Evolutionary conservation across 495 filamentous ascomycete species (phyloP), one percentile per base, ranked within the genome.

Genomic region (Tuber brumale): DNA sequence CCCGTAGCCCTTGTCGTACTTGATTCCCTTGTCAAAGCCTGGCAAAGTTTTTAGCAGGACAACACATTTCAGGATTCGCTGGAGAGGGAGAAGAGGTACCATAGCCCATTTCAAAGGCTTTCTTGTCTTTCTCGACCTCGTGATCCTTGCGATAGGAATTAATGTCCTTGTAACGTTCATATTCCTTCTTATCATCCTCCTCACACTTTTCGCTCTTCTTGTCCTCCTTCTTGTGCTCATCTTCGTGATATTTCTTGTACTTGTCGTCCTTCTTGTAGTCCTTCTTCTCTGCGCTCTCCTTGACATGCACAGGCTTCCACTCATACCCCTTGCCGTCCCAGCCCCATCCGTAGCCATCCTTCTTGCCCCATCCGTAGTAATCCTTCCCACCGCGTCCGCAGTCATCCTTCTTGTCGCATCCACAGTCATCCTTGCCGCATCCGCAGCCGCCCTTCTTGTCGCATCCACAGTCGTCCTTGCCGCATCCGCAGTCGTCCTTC

Each of bases 1-100:
- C 31, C 77, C 77, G 77, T 79, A 79, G 66, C 77, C 77, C 76
- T 79, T 79, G 72, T 79, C 76, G 69, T 79, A 79, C 77, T 79
- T 79, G 72, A 72, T 39, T 46, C 77, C 77, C 46, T 79, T 79
- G 76, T 79, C 77, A 57, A 75, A 79, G 16, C 77, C 77, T 78
- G 51, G 10, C 27, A 6, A 31, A 9, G 16, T 12, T 61, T n/a
- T 79, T 69, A 74, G 43, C 43, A 21, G 27, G 35, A 42, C 72
- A 35, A 19, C 10, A 19, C 57, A 35, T 66, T 35, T 35, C 14
- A 35, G 57, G 18, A 35, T 19, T 31, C 57, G 10, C 42, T 43
- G n/a, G 10, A 35, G 35, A 37, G 39, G 51, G 23, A 18, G 27
- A 31, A 57, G 23, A 48, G 44, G 43, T 31, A 74, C 76, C 75